A percentile compares a stretch with the other conserved stretches of the same genome.
Conservation (phyloP, 140 eudicot genomes). For the Ambrosia hybrid region DNA sequence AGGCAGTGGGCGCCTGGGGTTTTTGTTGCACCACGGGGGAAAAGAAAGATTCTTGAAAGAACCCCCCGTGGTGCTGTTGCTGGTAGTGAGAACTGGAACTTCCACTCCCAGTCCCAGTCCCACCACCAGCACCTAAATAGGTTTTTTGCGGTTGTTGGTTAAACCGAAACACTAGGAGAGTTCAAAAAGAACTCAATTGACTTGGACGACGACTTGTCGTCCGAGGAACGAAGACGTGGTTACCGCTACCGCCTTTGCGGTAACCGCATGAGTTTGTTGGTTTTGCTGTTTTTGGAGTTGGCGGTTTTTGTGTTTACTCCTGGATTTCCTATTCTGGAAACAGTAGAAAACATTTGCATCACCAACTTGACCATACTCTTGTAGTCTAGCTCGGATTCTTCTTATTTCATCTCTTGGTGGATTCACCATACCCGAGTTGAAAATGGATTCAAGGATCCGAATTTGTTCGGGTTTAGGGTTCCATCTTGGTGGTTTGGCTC, state of each 20-base stretch:
- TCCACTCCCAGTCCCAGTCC: neutral
- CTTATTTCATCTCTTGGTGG: constrained; percentile 91
- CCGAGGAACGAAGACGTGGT: constrained; percentile 64
- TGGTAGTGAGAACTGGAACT: constrained; percentile 3
- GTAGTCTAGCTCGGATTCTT: constrained; percentile 68
- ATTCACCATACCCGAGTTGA: constrained; percentile 90
- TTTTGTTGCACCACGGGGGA: constrained; percentile 43
- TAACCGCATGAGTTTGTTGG: constrained; percentile 30
- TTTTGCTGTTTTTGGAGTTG: constrained; percentile 43
- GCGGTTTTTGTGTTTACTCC: constrained; percentile 80
- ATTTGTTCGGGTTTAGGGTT: constrained; percentile 95
- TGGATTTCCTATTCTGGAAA: constrained; percentile 91
- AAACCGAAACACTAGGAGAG: constrained; percentile 64
- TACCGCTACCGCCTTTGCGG: constrained; percentile 18
- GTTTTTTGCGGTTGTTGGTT: constrained; percentile 44
- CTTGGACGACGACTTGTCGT: constrained; percentile 57
- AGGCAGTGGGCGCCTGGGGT: neutral
- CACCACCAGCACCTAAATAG: constrained; percentile 22
- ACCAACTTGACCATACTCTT: constrained; percentile 93
- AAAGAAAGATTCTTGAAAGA: constrained; percentile 53
- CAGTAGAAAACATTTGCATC: constrained; percentile 96
- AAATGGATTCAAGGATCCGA: constrained; percentile 80
- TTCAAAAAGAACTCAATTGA: constrained; percentile 42
- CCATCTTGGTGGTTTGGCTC: constrained; percentile 99
- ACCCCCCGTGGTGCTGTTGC: constrained; percentile 23